Conservation (phyloP, 257 asterid species). For the Coffea eugenioides region DNA sequence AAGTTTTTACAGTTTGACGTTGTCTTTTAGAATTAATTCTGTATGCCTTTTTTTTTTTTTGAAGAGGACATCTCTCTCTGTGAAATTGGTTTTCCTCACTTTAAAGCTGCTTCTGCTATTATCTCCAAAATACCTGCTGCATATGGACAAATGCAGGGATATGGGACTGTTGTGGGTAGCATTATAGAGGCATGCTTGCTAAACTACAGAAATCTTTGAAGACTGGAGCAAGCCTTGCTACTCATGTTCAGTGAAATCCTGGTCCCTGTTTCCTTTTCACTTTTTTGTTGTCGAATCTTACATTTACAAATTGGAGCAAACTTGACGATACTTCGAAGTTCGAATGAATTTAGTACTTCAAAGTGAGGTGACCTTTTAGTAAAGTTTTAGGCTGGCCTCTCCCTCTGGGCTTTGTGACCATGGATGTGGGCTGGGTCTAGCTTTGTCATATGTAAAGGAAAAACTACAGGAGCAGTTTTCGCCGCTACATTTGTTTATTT, state of each 20-base stretch:
- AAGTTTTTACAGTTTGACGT: constrained; percentile 2
- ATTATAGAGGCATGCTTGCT: neutral
- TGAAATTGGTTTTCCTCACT: neutral
- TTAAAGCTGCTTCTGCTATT: neutral
- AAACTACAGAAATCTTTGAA: no score
- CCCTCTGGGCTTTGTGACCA: neutral
- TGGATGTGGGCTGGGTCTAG: neutral
- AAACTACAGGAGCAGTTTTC: neutral
- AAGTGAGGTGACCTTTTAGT: no score
- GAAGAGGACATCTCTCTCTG: neutral
- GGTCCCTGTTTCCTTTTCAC: no score
- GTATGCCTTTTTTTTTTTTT: neutral
- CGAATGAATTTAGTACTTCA: no score
- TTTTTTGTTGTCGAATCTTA: no score
- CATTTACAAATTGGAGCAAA: no score
- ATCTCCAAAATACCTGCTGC: neutral
- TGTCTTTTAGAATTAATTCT: constrained; percentile 1
- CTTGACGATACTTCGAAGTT: no score
- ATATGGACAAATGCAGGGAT: neutral
- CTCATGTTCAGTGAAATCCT: no score
- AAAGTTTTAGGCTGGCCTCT: no score
- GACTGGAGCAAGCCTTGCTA: no score
- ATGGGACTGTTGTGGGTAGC: neutral
- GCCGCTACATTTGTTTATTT: no score
- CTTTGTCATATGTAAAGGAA: neutral